Evolutionary conservation across 2,329 filamentous ascomycete species (phyloP).

Genomic region (Aphanocladium album): DNA sequence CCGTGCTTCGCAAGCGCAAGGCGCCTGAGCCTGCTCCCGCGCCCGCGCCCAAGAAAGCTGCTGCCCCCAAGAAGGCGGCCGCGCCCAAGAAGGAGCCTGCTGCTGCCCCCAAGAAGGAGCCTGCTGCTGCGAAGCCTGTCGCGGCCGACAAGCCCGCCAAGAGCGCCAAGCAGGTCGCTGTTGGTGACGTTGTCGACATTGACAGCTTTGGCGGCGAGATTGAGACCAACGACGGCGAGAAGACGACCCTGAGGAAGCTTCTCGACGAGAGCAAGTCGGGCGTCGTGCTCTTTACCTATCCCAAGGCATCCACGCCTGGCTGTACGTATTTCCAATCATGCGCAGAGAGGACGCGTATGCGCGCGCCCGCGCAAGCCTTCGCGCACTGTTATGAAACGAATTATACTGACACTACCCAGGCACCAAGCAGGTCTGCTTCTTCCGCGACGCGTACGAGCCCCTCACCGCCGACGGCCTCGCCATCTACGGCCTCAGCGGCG

Average conservation of each 20-base stretch:
- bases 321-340: constrained; percentile 61
- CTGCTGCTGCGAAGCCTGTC: neutral
- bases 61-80: constrained; percentile 33
- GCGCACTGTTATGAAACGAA: too few relatives aligned
- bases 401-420: constrained; percentile 45
- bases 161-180: constrained; percentile 37
- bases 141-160: constrained; percentile 14
- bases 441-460: constrained; percentile 76
- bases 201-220: constrained; percentile 65
- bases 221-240: constrained; percentile 77
- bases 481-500: constrained; percentile 85
- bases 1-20: constrained; percentile 58
- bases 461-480: constrained; percentile 74
- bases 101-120: constrained; percentile 24
- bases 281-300: constrained; percentile 92
- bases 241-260: constrained; percentile 73
- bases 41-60: constrained; percentile 41
- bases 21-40: constrained; percentile 43
- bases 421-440: constrained; percentile 88
- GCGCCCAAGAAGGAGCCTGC: constrained; percentile 23
- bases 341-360: neutral
- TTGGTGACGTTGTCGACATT: constrained; percentile 50
- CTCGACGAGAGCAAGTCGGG: constrained; percentile 79
- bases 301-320: constrained; percentile 87
- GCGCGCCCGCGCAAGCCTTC: neutral